phyloP scores from a whole-genome alignment of 192 early-diverging fungal genomes.

The Lobosporangium transversale region DNA sequence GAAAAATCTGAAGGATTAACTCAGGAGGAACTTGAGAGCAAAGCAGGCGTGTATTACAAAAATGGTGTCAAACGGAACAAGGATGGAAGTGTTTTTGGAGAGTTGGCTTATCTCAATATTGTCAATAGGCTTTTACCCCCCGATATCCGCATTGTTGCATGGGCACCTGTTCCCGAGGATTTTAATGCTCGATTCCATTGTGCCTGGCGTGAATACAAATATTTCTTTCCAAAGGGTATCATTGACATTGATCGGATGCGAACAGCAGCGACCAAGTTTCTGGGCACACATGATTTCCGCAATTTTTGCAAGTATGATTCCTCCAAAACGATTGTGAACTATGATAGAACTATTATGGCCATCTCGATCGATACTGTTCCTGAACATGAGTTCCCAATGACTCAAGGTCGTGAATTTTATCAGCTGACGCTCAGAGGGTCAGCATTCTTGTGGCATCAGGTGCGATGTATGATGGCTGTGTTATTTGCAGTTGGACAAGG shows the following conservation, averaged over 20 bases:
- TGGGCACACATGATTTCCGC: conserved; percentile 92
- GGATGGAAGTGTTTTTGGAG: conserved; percentile 54
- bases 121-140: conserved; percentile 87
- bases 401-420: conserved; percentile 59
- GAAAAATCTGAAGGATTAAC: conserved; percentile 9
- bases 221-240: conserved; percentile 79
- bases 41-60: conserved; percentile 40
- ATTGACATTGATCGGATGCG: conserved; percentile 84
- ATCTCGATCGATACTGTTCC: conserved; percentile 40
- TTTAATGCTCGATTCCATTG: conserved; percentile 94
- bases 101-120: conserved; percentile 84
- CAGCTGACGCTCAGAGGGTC: conserved; percentile 83
- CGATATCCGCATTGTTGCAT: conserved; percentile 92
- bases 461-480: conserved; percentile 95
- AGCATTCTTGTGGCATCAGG: conserved; percentile 98
- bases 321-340: conserved; percentile 81
- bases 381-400: conserved; percentile 28
- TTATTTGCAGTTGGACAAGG: conserved; percentile 87
- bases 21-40: conserved; percentile 25
- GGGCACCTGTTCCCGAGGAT: conserved; percentile 78
- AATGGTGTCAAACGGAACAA: conserved; percentile 38
- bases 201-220: conserved; percentile 85
- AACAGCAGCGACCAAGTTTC: conserved; percentile 70
- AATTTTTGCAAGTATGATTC: conserved; percentile 97
- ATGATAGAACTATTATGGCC: conserved; percentile 75